A percentile compares a stretch with the other conserved stretches of the same genome.
phyloP scores from a whole-genome alignment of 345 rosid species.

The Hevea brasiliensis region DNA sequence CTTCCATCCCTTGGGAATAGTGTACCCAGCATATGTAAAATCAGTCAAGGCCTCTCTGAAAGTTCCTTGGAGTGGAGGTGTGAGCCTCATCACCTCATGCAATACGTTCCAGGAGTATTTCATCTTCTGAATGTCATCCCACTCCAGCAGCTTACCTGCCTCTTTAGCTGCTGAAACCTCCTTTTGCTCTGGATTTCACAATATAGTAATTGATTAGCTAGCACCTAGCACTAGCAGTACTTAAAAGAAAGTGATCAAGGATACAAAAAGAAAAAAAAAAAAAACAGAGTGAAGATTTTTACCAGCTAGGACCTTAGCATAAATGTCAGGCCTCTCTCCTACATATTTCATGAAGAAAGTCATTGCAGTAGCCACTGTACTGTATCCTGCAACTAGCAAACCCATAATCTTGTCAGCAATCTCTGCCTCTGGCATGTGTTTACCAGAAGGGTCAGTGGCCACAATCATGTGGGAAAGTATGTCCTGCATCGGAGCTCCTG shows the following conservation, averaged over 20 bases:
- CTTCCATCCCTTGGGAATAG: constrained; percentile 57
- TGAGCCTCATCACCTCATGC: constrained; percentile 53
- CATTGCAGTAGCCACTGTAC: constrained; percentile 55
- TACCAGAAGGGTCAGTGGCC: constrained; percentile 40
- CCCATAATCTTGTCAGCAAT: constrained; percentile 58
- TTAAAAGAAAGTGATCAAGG: neutral
- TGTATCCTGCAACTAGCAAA: constrained; percentile 53
- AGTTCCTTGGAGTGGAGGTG: constrained; percentile 56
- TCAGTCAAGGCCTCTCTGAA: constrained; percentile 47
- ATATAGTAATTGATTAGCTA: no score
- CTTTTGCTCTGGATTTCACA: constrained; percentile 39
- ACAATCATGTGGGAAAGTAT: constrained; percentile 42
- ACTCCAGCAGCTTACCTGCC: constrained; percentile 35
- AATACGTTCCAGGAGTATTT: constrained; percentile 51
- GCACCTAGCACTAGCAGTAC: no score
- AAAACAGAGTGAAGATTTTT: neutral
- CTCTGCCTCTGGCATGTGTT: constrained; percentile 49
- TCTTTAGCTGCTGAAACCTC: constrained; percentile 30
- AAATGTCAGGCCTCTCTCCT: constrained; percentile 49
- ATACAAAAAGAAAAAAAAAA: neutral
- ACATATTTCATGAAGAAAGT: constrained; percentile 60
- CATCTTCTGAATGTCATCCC: constrained; percentile 56
- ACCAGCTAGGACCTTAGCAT: constrained; percentile 45
- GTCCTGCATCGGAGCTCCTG: constrained; percentile 35
- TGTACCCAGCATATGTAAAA: constrained; percentile 46